Evolutionary conservation across 371 early-diverging fungal genomes (phyloP).

Genomic region (Sporodiniella umbellata): DNA sequence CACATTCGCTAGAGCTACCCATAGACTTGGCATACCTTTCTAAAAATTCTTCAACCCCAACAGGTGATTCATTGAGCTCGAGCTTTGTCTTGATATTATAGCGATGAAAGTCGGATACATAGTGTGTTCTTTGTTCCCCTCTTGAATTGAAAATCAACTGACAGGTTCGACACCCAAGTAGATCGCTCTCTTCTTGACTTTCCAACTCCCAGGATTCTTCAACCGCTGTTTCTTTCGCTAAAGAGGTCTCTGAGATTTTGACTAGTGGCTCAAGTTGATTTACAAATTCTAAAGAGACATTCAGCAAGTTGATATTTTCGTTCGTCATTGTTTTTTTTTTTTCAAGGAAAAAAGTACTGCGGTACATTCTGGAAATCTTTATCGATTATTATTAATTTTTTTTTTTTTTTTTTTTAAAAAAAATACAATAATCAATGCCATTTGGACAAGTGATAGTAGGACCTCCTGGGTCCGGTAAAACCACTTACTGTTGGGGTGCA

Average conservation of each 20-base stretch:
- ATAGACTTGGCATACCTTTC: slow-evolving; percentile 65
- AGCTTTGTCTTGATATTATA: slow-evolving; percentile 96
- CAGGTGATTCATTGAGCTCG: slow-evolving; percentile 70
- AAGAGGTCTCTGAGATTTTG: slow-evolving; percentile 6
- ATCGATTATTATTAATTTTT: too few relatives aligned
- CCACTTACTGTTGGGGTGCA: slow-evolving; percentile 94
- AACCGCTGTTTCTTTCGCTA: slow-evolving; percentile 1
- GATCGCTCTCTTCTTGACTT: slow-evolving; percentile 18
- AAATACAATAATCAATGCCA: slow-evolving; percentile 26
- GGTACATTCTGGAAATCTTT: too few relatives aligned
- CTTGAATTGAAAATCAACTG: slow-evolving; percentile 80
- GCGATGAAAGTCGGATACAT: slow-evolving; percentile 95
- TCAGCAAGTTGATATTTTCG: slow-evolving; percentile 12
- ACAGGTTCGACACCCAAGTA: slow-evolving; percentile 76
- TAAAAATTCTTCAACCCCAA: slow-evolving; percentile 79
- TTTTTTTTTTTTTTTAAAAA: slow-evolving; percentile 9
- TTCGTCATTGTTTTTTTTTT: background rate
- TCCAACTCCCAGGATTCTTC: slow-evolving; percentile 17
- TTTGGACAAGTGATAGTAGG: slow-evolving; percentile 76
- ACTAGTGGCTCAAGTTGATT: slow-evolving; percentile 19
- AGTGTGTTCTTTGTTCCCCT: slow-evolving; percentile 86
- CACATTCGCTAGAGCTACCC: slow-evolving; percentile 49
- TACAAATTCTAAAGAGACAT: slow-evolving; percentile 28
- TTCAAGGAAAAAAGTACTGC: background rate
- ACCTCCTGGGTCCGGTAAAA: slow-evolving; percentile 98